A percentile compares a stretch with the other conserved stretches of the same genome.
These are phyloP conservation scores for Acrocalymma vagum DNA, from an alignment of 2,329 filamentous ascomycete species.

Conservation along the genomic window DNA sequence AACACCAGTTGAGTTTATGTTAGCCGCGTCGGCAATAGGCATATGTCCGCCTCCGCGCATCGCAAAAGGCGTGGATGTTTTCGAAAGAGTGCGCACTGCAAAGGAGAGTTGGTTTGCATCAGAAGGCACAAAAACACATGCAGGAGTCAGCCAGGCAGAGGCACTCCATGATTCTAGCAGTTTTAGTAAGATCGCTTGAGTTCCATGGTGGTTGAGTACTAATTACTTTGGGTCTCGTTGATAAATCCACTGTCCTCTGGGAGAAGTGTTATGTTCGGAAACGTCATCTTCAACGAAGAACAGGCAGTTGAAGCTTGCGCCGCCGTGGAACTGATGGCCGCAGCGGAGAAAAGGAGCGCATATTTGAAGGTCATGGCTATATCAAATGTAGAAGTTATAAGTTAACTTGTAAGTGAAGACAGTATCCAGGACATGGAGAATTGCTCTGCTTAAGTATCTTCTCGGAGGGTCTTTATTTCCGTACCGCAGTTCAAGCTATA, in stretches of 20 bases:
- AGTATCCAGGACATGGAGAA: too few species aligned
- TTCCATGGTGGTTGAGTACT: background rate
- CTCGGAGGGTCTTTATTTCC: too few species aligned
- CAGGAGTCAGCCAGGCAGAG: constrained; percentile 18
- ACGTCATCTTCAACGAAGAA: constrained; percentile 11
- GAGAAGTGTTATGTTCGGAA: constrained; percentile 15
- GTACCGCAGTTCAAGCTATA: too few species aligned
- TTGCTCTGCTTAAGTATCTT: too few species aligned
- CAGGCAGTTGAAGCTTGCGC: too few species aligned
- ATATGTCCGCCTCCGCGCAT: constrained; percentile 33
- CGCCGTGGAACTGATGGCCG: too few species aligned
- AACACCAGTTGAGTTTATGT: constrained; percentile 27
- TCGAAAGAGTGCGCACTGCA: constrained; percentile 19
- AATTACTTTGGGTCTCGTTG: constrained; percentile 13
- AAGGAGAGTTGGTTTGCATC: constrained; percentile 23
- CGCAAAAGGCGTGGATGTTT: constrained; percentile 24
- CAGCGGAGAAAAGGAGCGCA: too few species aligned
- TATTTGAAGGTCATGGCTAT: too few species aligned
- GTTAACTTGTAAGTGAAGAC: too few species aligned
- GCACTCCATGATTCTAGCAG: constrained; percentile 15
- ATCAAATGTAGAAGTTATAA: too few species aligned
- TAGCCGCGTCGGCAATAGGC: constrained; percentile 28
- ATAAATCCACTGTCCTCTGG: constrained; percentile 13
- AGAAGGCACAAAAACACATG: constrained; percentile 25
- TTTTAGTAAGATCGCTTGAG: constrained; percentile 3